Evolutionary conservation across 164 flowering plant genomes (phyloP), one percentile per base, ranked within the genome.

Genomic region (Aristolochia californica): DNA sequence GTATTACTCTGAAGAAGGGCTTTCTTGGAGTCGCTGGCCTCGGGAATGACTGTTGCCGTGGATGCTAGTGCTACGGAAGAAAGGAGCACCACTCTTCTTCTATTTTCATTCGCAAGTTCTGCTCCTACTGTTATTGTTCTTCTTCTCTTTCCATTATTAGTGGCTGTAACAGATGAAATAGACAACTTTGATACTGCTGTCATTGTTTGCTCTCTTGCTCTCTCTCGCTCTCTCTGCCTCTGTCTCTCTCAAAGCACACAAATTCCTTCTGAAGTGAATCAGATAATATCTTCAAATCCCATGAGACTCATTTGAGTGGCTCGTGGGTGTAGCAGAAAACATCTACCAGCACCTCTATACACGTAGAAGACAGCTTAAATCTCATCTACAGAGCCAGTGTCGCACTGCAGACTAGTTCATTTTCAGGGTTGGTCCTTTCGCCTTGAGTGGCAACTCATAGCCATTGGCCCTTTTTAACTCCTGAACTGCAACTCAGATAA

Each of bases 1-100:
- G 24, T 20, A 28, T 34, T 60, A 60, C 63, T 49, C 43, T 50
- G 48, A n/a, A 60, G 25, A 8, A 60, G 63, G 48, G 56, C 21
- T 20, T 40, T 60, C 38, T 25, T 50, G 3, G 63, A 50, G 28
- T 60, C 56, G 20, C 43, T 54, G 48, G 56, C 45, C 34, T 60
- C 63, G 4, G 62, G 62, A 51, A 50, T 23, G 20, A 56, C 15
- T 1, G 34, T 16, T 15, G 56, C 18, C 25, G 57, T 12, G 20
- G 57, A n/a, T 28, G 43, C 38, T 13, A 57, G 26, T 2, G 40
- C 40, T 34, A 34, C 27, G 15, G 26, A 60, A 50, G 54, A 23
- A 2, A 40, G 54, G 11, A 38, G 25, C 43, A 17, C 22, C 48
- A 18, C 24, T 21, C 63, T 51, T 43, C 45, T 40, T 43, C 56